These are phyloP conservation scores for Kwoniella pini DNA, from an alignment of 768 basidiomycete genomes.

Conservation along the genomic window DNA sequence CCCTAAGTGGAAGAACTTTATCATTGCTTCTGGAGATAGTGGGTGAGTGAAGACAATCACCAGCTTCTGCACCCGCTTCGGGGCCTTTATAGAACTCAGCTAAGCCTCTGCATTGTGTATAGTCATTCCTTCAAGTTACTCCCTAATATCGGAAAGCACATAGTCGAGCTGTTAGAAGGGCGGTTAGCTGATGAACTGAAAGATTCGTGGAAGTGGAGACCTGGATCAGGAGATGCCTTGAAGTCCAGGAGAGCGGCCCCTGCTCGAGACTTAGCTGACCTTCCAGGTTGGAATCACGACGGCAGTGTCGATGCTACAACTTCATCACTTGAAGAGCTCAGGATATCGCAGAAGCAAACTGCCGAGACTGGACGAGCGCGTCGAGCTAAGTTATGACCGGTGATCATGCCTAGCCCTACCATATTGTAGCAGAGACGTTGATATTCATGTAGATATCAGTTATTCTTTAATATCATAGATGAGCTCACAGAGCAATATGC, in stretches of 20 bases:
- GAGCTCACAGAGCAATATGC: too few relatives aligned
- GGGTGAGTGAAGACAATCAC: constrained; percentile 24
- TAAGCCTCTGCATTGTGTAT: not conserved
- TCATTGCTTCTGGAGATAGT: constrained; percentile 47
- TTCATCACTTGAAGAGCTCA: not conserved
- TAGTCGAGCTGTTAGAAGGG: constrained; percentile 48
- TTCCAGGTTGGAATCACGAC: constrained; percentile 39
- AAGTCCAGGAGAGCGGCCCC: constrained; percentile 23
- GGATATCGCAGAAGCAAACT: not conserved
- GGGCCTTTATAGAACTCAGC: too few relatives aligned
- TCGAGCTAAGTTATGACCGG: not conserved
- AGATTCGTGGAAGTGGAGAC: constrained; percentile 34
- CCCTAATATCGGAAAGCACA: constrained; percentile 41
- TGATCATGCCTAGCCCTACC: too few relatives aligned
- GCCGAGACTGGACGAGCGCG: constrained; percentile 3
- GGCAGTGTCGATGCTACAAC: not conserved
- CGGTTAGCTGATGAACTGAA: constrained; percentile 24
- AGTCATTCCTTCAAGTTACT: constrained; percentile 50
- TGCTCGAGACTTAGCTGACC: constrained; percentile 36
- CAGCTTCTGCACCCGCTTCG: too few relatives aligned
- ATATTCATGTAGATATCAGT: too few relatives aligned
- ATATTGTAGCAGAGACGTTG: too few relatives aligned
- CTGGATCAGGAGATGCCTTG: constrained; percentile 21
- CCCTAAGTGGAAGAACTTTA: constrained; percentile 40
- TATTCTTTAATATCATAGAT: too few relatives aligned